Conservation (phyloP, 2,329 filamentous ascomycete genomes). For the Diatrype stigma region DNA sequence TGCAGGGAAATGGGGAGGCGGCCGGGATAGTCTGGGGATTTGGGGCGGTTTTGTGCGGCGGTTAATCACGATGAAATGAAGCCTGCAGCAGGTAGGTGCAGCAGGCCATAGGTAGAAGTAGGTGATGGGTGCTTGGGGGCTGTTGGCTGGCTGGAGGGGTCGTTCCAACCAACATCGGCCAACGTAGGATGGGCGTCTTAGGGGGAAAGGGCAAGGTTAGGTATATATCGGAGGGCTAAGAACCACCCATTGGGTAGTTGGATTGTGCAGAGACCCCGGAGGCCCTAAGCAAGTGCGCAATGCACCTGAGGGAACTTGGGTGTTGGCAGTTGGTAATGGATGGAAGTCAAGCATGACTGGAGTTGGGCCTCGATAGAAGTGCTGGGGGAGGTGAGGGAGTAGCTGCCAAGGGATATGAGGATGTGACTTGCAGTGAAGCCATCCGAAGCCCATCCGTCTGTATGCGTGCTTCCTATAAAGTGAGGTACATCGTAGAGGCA, state of each 20-base stretch:
- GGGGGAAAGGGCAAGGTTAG: neutral
- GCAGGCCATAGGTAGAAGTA: no score
- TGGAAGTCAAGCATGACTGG: no score
- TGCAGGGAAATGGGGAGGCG: neutral
- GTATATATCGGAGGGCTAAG: neutral
- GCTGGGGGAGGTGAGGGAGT: no score
- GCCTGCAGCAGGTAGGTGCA: neutral
- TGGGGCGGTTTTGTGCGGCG: neutral
- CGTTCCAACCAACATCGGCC: neutral
- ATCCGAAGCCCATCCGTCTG: no score
- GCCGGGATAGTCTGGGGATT: neutral
- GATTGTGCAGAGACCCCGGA: neutral
- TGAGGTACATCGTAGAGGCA: no score
- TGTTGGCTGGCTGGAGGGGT: neutral
- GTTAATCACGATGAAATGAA: neutral
- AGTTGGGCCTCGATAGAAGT: no score
- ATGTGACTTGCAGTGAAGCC: no score
- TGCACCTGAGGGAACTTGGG: no score
- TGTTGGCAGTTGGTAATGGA: no score
- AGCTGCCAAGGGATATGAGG: no score
- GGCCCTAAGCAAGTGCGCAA: no score
- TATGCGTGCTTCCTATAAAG: no score
- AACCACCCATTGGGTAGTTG: neutral
- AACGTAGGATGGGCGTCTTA: neutral
- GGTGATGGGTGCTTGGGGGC: neutral